Conservation (phyloP, 495 filamentous ascomycete genomes). For the Neurospora sublineolata region DNA sequence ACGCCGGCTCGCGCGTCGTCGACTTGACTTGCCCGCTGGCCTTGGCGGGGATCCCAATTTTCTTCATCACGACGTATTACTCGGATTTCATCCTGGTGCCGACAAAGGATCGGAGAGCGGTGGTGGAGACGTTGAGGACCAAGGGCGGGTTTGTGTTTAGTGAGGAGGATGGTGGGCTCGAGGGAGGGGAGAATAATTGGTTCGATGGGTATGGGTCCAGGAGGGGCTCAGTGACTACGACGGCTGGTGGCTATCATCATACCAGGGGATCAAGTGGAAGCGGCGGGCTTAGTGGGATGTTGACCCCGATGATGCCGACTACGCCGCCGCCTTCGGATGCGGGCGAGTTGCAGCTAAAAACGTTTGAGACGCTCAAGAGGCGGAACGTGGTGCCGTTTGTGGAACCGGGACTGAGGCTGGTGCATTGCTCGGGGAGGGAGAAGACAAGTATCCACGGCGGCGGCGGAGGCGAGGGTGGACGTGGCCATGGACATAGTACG, state of each 20-base stretch:
- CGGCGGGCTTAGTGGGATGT: neutral
- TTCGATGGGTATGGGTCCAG: neutral
- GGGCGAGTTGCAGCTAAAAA: constrained; percentile 67
- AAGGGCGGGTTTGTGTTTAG: constrained; percentile 67
- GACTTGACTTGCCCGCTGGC: constrained; percentile 87
- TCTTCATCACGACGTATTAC: constrained; percentile 98
- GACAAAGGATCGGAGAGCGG: constrained; percentile 52
- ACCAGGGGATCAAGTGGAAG: constrained; percentile 37
- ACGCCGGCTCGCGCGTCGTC: constrained; percentile 86
- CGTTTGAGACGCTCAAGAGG: constrained; percentile 64
- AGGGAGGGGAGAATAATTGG: neutral
- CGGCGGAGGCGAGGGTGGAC: constrained; percentile 9
- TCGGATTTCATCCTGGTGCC: constrained; percentile 95
- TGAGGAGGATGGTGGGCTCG: constrained; percentile 34
- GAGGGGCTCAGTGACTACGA: neutral
- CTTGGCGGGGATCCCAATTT: constrained; percentile 86
- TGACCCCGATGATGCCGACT: constrained; percentile 32
- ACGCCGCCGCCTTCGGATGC: constrained; percentile 70
- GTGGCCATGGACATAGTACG: neutral
- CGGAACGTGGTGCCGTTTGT: constrained; percentile 64
- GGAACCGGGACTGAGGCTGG: constrained; percentile 53
- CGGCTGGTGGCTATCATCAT: constrained; percentile 22
- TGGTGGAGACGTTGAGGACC: constrained; percentile 64
- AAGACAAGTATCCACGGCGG: constrained; percentile 14
- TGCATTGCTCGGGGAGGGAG: constrained; percentile 67